phyloP scores from a whole-genome alignment of 2,329 filamentous ascomycete genomes.

The Amphichorda felina region DNA sequence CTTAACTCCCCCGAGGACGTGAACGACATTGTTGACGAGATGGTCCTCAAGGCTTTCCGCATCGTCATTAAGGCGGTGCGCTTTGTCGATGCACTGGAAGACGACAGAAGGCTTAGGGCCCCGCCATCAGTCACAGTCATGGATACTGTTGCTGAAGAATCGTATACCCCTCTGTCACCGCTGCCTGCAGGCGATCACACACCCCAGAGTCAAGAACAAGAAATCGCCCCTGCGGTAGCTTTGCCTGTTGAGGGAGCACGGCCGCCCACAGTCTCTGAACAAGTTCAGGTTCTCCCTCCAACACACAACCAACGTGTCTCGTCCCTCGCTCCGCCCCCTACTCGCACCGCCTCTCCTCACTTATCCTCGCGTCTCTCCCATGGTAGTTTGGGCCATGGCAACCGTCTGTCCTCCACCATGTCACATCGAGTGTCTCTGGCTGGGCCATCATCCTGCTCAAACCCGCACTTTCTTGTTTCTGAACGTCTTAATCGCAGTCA shows the following conservation, averaged over 20 bases:
- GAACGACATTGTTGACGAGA: slow-evolving; percentile 76
- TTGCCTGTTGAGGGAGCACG: neutral
- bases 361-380: slow-evolving; percentile 13
- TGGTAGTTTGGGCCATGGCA: slow-evolving; percentile 21
- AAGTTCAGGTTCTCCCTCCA: slow-evolving; percentile 4
- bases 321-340: slow-evolving; percentile 21
- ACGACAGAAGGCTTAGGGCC: slow-evolving; percentile 38
- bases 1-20: slow-evolving; percentile 40
- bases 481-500: slow-evolving; percentile 70
- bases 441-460: slow-evolving; percentile 50
- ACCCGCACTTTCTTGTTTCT: slow-evolving; percentile 66
- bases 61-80: slow-evolving; percentile 84
- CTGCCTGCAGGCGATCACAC: too few relatives aligned
- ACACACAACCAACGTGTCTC: slow-evolving; percentile 32
- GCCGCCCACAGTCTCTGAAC: neutral
- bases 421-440: slow-evolving; percentile 69
- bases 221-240: neutral
- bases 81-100: slow-evolving; percentile 79
- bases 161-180: slow-evolving; percentile 45
- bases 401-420: slow-evolving; percentile 40
- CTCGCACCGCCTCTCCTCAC: slow-evolving; percentile 15
- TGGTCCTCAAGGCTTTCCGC: slow-evolving; percentile 87
- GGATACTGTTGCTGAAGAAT: slow-evolving; percentile 47
- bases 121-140: slow-evolving; percentile 46
- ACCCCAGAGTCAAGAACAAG: neutral